A percentile compares a stretch with the other conserved stretches of the same genome.
phyloP scores from a whole-genome alignment of 2,329 filamentous ascomycete species.

The Stagonosporopsis rhizophila region DNA sequence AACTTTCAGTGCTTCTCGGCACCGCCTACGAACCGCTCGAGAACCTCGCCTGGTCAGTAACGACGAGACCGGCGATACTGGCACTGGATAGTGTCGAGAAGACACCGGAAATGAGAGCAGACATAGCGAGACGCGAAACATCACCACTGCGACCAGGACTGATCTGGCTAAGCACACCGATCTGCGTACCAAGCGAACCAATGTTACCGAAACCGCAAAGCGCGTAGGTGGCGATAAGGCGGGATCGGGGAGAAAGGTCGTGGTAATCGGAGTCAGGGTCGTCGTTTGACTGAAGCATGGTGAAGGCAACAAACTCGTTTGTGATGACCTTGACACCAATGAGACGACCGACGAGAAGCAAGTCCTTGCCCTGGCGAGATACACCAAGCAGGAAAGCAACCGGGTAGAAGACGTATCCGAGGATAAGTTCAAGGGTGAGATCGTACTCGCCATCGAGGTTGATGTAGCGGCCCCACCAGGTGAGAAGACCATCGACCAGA shows the following conservation, averaged over 20 bases:
- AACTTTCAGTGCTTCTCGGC: constrained; percentile 3
- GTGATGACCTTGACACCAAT: constrained; percentile 87
- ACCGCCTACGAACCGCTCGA: constrained; percentile 26
- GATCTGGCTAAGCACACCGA: constrained; percentile 84
- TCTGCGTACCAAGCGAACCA: constrained; percentile 85
- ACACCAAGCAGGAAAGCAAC: constrained; percentile 84
- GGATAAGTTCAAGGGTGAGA: constrained; percentile 76
- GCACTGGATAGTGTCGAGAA: constrained; percentile 81
- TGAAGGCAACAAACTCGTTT: constrained; percentile 83
- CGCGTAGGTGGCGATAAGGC: constrained; percentile 84
- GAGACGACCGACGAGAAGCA: constrained; percentile 76
- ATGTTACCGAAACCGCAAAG: constrained; percentile 81
- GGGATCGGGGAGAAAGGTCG: constrained; percentile 71
- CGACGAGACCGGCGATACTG: constrained; percentile 64
- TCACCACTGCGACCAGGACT: constrained; percentile 76
- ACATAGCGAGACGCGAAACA: constrained; percentile 76
- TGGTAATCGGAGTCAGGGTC: constrained; percentile 60
- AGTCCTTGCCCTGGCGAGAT: constrained; percentile 62
- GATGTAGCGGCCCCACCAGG: constrained; percentile 84
- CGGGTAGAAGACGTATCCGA: constrained; percentile 80
- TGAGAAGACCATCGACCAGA: constrained; percentile 76
- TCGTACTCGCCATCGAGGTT: constrained; percentile 70
- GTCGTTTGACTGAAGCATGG: constrained; percentile 56
- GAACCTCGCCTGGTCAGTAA: constrained; percentile 42
- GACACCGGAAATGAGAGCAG: constrained; percentile 78